Base-by-base conservation (phyloP, 2,329 filamentous ascomycete species). In the Penicillium sclerotigenum region DNA sequence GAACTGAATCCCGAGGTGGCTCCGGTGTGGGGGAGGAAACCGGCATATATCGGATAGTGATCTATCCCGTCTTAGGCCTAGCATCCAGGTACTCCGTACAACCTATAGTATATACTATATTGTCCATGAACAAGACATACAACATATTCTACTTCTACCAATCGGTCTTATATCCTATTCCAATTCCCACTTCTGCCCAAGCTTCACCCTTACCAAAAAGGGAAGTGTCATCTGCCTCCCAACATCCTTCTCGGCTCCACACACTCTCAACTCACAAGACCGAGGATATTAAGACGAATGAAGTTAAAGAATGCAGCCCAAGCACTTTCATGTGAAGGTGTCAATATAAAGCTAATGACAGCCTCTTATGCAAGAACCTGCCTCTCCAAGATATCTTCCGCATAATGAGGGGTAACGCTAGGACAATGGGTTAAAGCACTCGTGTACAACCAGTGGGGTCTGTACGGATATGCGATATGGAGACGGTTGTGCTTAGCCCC, bases 141-240 rank as follows among this genome's bases (percentile, higher is more conserved):
- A 8, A 13, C 10, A 18, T 18, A n/a, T 36, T 7, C 11, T 24
- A 2, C 10, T 24, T 26, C 28, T 16, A 16, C 38, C 37, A 43
- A 51, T 45, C 48, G 29, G 38, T 14, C 48, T 16, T 34, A 26
- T n/a, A 26, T 16, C 20, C 48, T 9, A 10, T 26, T 43, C 8
- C 1, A 31, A 24, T 24, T 26, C 4, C 16, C 2, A 34, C 20
- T 18, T 14, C 26, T 14, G 16, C 18, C 14, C 7, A 20, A n/a
- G 28, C 20, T 16, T 16, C 10, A 11, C 11, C 16, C 11, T 51
- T 18, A 18, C 28, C 22, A 20, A 26, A 45, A 43, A 7, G 3
- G 14, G 24, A 47, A 40, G 26, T 28, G 33, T 47, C 34, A 24
- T 59, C 70, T 50, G 40, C 37, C n/a, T 37, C 46, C 7, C 9